These are phyloP conservation scores for Rhododendron williamsianum DNA, from an alignment of 148 eudicot genomes.

Conservation along the genomic window DNA sequence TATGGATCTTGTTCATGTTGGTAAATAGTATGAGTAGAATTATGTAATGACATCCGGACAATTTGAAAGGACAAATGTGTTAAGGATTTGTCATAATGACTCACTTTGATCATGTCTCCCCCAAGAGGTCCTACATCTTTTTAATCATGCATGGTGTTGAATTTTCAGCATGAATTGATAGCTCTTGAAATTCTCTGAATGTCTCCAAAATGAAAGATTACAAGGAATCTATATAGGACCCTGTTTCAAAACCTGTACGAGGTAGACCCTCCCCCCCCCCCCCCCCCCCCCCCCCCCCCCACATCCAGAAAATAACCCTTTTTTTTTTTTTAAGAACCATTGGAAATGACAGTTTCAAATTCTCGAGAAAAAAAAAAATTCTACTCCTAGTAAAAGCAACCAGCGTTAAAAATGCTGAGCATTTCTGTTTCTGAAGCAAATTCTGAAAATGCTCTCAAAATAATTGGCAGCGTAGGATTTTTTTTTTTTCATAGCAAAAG, in stretches of 20 bases:
- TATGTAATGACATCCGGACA: conserved; percentile 4
- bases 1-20: neutral
- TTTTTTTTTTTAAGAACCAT: neutral
- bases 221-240: conserved; percentile 7
- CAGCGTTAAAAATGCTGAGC: neutral
- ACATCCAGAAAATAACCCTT: neutral
- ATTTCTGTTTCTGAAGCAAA: no score
- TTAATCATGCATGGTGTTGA: neutral
- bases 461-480: neutral
- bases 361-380: neutral
- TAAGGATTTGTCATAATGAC: conserved; percentile 11
- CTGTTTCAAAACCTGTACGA: neutral
- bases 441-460: neutral
- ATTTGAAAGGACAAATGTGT: conserved; percentile 9
- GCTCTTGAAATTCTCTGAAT: conserved; percentile 1
- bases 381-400: neutral
- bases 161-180: conserved; percentile 3
- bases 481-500: neutral
- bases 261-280: no score
- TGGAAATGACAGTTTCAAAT: neutral
- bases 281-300: no score
- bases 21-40: neutral
- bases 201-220: conserved; percentile 8
- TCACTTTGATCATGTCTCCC: neutral
- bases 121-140: conserved; percentile 15